Evolutionary conservation across 1,139 yeast genomes (phyloP).

Genomic region (Yamadazyma atlantica): DNA sequence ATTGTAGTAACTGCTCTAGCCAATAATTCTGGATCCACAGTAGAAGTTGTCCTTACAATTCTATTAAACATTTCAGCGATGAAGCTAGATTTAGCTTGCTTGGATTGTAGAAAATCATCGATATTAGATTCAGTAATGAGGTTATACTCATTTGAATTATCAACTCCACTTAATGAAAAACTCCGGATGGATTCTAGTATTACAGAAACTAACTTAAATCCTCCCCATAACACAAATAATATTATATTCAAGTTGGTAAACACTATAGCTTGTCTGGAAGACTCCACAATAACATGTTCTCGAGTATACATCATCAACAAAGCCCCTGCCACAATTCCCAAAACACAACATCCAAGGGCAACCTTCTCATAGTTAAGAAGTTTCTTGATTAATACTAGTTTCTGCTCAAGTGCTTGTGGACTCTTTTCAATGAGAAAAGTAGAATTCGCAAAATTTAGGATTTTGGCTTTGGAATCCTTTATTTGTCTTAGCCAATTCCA

Average conservation of each 20-base stretch:
- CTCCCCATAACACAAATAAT: conserved; percentile 30
- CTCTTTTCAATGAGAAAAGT: conserved; percentile 7
- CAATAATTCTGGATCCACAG: not conserved
- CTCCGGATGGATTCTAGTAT: conserved; percentile 6
- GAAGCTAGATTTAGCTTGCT: no score
- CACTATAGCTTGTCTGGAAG: conserved; percentile 26
- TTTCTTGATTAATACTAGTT: conserved; percentile 16
- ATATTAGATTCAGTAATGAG: conserved; percentile 13
- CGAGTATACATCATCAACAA: conserved; percentile 27
- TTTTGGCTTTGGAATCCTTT: conserved; percentile 18
- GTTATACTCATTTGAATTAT: conserved; percentile 10
- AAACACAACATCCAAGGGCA: conserved; percentile 24
- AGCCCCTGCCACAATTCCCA: conserved; percentile 25
- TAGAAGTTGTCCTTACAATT: not conserved
- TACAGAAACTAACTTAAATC: conserved; percentile 19
- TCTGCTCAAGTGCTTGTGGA: conserved; percentile 7
- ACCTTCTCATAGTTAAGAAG: conserved; percentile 22
- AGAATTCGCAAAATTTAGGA: conserved; percentile 20
- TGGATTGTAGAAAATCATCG: conserved; percentile 4
- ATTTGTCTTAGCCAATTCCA: conserved; percentile 34
- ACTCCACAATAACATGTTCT: conserved; percentile 26
- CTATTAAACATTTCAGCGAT: no score
- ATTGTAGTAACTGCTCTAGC: not conserved
- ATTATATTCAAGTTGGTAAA: conserved; percentile 34
- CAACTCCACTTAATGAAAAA: conserved; percentile 4